phyloP scores from a whole-genome alignment of 768 basidiomycete species.

The Xerocomellus intermedius region DNA sequence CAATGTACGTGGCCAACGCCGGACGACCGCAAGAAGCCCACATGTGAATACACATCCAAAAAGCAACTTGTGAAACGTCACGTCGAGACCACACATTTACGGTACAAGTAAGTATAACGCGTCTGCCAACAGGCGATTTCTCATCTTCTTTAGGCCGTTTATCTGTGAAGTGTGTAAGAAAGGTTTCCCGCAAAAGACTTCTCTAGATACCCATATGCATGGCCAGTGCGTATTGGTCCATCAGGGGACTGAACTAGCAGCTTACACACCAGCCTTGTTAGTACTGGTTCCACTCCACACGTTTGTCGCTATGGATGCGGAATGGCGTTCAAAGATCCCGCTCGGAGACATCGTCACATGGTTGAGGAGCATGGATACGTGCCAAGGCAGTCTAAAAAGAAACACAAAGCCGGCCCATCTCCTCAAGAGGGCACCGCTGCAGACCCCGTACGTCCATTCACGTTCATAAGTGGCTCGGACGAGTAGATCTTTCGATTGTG shows the following conservation, averaged over 20 bases:
- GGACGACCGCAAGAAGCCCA: conserved; percentile 30
- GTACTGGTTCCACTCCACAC: conserved; percentile 57
- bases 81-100: conserved; percentile 60
- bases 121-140: conserved; percentile 8
- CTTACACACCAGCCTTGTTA: conserved; percentile 27
- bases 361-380: conserved; percentile 50
- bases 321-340: conserved; percentile 61
- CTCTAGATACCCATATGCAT: conserved; percentile 55
- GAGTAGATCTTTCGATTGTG: conserved; percentile 15
- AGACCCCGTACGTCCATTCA: conserved; percentile 34
- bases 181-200: conserved; percentile 59
- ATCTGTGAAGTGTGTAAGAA: conserved; percentile 52
- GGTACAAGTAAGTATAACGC: conserved; percentile 48
- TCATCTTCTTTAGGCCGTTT: conserved; percentile 42
- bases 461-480: conserved; percentile 30
- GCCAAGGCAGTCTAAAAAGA: conserved; percentile 45
- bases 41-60: conserved; percentile 47
- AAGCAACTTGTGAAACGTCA: conserved; percentile 71
- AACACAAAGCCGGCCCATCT: conserved; percentile 38
- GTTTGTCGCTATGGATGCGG: conserved; percentile 51
- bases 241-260: not conserved
- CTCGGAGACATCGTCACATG: conserved; percentile 61
- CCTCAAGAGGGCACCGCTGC: conserved; percentile 23
- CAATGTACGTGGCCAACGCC: conserved; percentile 42
- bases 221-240: conserved; percentile 41